Conservation (phyloP, 257 asterid species). For the Vinca minor region DNA sequence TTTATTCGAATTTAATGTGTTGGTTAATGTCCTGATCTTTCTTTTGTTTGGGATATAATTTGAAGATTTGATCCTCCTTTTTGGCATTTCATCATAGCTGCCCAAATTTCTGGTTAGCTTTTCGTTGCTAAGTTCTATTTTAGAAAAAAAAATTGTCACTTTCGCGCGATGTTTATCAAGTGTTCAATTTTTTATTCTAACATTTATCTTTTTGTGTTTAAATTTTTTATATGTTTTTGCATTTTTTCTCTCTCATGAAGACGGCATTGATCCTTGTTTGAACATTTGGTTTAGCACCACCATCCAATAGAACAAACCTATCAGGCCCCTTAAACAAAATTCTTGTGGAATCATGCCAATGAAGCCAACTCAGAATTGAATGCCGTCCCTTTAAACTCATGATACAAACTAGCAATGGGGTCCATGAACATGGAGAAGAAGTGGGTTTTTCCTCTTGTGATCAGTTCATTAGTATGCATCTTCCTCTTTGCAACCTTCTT, state of each 20-base stretch:
- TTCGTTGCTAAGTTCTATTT: neutral
- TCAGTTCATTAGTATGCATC: constrained; percentile 47
- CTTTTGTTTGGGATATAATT: constrained; percentile 2
- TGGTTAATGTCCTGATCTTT: constrained; percentile 1
- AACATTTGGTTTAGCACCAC: constrained; percentile 23
- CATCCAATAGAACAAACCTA: constrained; percentile 13
- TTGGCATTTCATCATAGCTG: neutral
- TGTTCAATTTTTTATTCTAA: neutral
- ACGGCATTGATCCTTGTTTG: constrained; percentile 26
- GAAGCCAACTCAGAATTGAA: constrained; percentile 18
- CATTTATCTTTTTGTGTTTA: neutral
- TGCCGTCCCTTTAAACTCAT: constrained; percentile 19
- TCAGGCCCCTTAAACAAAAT: constrained; percentile 17
- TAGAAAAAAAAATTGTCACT: too few relatives aligned
- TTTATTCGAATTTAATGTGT: neutral
- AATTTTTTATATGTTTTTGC: neutral
- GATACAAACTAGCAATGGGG: constrained; percentile 54
- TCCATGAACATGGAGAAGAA: constrained; percentile 53
- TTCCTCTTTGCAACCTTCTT: constrained; percentile 61
- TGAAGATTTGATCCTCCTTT: neutral
- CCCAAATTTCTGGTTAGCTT: neutral
- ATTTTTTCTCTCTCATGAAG: constrained; percentile 13
- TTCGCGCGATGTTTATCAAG: neutral
- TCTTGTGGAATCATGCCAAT: constrained; percentile 14
- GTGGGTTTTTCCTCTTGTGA: constrained; percentile 67